Percentiles rank a stretch among this genome's conserved stretches.
Conservation (phyloP, 2,329 filamentous ascomycete genomes). For the Diaporthe citrichinensis region DNA sequence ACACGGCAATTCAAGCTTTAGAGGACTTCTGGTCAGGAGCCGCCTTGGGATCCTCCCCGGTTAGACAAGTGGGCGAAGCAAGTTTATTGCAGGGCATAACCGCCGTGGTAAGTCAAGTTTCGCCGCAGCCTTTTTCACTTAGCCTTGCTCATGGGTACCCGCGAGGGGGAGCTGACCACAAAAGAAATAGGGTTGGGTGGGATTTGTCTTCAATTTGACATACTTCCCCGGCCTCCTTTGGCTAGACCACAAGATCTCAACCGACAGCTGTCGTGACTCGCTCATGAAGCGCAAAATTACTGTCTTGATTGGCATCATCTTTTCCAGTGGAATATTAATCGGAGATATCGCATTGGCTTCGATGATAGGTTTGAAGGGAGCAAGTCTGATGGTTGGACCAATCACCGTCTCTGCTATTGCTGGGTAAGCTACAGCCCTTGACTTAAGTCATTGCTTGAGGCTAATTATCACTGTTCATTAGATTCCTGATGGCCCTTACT, state of each 20-base stretch:
- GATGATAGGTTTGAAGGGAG: neutral
- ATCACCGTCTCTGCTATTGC: neutral
- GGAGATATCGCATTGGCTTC: neutral
- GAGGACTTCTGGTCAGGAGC: neutral
- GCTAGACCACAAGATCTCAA: neutral
- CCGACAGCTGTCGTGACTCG: neutral
- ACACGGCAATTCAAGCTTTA: neutral
- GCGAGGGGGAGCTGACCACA: neutral
- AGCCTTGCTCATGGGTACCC: neutral
- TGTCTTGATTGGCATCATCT: neutral
- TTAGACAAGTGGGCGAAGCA: neutral
- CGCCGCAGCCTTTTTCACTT: neutral
- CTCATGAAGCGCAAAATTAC: neutral
- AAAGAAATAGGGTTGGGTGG: neutral
- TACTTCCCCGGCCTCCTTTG: neutral
- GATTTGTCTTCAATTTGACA: neutral
- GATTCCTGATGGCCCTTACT: neutral
- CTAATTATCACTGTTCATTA: neutral
- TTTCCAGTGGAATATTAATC: neutral
- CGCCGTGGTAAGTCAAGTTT: neutral
- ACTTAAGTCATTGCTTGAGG: no score
- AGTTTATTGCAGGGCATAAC: neutral
- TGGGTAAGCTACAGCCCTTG: neutral
- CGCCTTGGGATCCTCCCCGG: neutral
- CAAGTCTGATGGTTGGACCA: neutral